Conservation (phyloP, 176 grass and related monocot genomes). For the bread wheat (Triticum aestivum) region DNA sequence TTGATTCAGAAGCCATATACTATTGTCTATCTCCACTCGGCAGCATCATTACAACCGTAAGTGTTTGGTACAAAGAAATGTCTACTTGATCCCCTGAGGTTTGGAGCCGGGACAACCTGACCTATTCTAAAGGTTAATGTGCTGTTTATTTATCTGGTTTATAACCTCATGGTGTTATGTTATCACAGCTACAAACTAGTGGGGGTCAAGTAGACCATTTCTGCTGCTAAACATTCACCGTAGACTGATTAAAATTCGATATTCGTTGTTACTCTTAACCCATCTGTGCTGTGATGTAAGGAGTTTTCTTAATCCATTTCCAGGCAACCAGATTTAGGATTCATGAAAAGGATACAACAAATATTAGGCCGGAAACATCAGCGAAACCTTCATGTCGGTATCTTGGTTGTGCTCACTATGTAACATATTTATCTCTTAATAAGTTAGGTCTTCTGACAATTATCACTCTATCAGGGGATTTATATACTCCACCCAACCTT, state of each 20-base stretch:
- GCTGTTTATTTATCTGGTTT: not conserved
- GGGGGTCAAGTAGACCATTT: not conserved
- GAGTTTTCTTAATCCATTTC: slow-evolving; percentile 28
- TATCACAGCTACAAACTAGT: not conserved
- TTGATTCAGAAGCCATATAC: slow-evolving; percentile 97
- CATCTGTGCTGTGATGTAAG: not conserved
- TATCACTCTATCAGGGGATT: slow-evolving; percentile 61
- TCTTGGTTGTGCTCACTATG: not conserved
- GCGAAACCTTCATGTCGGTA: slow-evolving; percentile 84
- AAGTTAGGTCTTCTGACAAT: slow-evolving; percentile 12
- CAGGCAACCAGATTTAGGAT: slow-evolving; percentile 98
- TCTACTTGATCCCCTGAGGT: not conserved
- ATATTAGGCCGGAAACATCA: slow-evolving; percentile 90
- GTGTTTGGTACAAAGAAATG: slow-evolving; percentile 25
- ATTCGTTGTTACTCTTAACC: not conserved
- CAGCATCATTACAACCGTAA: slow-evolving; percentile 91
- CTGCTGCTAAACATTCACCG: not conserved
- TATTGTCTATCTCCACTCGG: slow-evolving; percentile 93
- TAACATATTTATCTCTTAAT: not conserved
- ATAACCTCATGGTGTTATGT: not conserved
- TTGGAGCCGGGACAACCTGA: not conserved
- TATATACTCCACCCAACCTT: slow-evolving; percentile 92
- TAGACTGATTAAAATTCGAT: not conserved
- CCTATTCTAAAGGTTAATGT: not conserved
- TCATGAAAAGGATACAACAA: slow-evolving; percentile 90